Base-by-base conservation (phyloP, 371 early-diverging fungal genomes). In the Mortierella sp. region DNA sequence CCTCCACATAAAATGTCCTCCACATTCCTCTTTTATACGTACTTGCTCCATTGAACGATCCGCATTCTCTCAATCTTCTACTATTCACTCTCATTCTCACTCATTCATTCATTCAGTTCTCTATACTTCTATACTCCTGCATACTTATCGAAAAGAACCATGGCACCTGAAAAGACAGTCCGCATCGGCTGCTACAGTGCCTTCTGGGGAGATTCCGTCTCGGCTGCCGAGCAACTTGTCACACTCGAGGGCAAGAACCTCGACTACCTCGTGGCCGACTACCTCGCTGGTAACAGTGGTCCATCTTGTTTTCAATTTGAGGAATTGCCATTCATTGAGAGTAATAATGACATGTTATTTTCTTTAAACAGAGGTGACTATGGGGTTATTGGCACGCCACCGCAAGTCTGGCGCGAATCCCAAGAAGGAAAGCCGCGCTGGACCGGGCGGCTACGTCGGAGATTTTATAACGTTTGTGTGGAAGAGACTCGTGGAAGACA, bases 171-270 rank as follows among this genome's bases (percentile, higher is more conserved):
- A 57, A 69, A 75, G 59, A 80, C 84, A 48, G 82, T 91, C 24
- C 88, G 90, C 52, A 87, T 91, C 56, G 91, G 90, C 8, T 91
- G 89, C 67, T 89, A 84, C 56, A 86, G 86, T 66, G 87, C 94
- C 60, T 91, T 95, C 84, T 84, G 89, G 90, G 85, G 91, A 48
- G 87, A 89, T 70, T 86, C 90, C 50, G 72, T 87, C 50, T 68
- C 89, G 66, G 87, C 94, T 60, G 86, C 95, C 64, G 67, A 81
- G 70, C 86, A 95, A 72, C 84, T 93, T 32, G 84, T 94, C 61
- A 50, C 87, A 44, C 79, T 89, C 44, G 82, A 92, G 81, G 84
- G 84, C 62, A 75, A 82, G 47, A 83, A 89, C 79, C 80, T 95
- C 69, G 81, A 95, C 78, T 89, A 92, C 81, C 73, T 92, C 56